Evolutionary conservation across 768 basidiomycete genomes (phyloP), one percentile per base, ranked within the genome.

Genomic region (Pleurotus giganteus): DNA sequence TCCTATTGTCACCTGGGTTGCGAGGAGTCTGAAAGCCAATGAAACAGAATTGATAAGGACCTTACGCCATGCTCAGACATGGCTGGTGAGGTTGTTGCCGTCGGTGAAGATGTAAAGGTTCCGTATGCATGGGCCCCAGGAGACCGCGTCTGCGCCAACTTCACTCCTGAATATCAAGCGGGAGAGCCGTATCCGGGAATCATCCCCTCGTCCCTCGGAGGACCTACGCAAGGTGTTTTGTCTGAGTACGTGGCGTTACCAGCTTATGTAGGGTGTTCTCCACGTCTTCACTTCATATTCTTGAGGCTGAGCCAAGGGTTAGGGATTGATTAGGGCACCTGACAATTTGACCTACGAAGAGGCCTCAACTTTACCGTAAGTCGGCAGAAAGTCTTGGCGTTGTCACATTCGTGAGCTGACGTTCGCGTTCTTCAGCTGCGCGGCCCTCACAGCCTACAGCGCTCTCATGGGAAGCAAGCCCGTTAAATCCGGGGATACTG

Each of bases 381-480:
- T 24, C 13, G 31, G 13, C 31, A 32, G 31, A 32, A 32, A 32
- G 13, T 32, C 31, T 32, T n/a, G n/a, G n/a, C n/a, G n/a, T n/a
- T n/a, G n/a, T n/a, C n/a, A n/a, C n/a, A n/a, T n/a, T n/a, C n/a
- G n/a, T n/a, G n/a, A n/a, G 11, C 41, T 13, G 27, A 5, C 15
- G 32, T 5, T 28, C 15, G 13, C 43, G n/a, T 26, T 19, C 2
- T 4, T 2, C 21, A 72, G 68, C 15, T 77, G 72, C 55, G 78
- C 78, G 7, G 78, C 72, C 3, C 59, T 81, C 44, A 82, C 79
- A 0, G 78, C 81, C 2, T 82, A 79, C 68, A 78, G 73, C 53
- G 75, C 73, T 12, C 63, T 81, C 52, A 60, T 69, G 58, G 75
- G 74, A 2, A 60, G 66, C 1, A 53, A 59, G 4, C 65, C 72